Conservation (phyloP, 257 asterid species). For the Rauvolfia tetraphylla region DNA sequence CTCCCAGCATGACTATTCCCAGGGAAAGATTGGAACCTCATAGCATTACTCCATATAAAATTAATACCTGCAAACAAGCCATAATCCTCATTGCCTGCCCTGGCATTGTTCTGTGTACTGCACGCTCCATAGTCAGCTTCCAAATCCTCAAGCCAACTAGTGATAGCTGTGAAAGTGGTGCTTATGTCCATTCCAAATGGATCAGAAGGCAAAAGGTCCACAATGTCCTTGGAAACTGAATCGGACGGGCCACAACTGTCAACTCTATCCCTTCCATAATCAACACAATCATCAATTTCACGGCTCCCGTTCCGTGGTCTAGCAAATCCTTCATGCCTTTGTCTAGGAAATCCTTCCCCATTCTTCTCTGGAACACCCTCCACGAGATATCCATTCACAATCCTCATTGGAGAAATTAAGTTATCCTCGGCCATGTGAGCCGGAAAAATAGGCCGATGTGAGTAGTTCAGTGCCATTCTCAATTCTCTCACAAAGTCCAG, state of each 20-base stretch:
- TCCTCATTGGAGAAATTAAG: slow-evolving; percentile 58
- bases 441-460: slow-evolving; percentile 55
- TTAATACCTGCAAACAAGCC: slow-evolving; percentile 52
- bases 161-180: slow-evolving; percentile 69
- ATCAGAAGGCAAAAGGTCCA: slow-evolving; percentile 77
- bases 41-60: slow-evolving; percentile 49
- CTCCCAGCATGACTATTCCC: slow-evolving; percentile 24
- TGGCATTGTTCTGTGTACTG: slow-evolving; percentile 26
- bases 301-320: slow-evolving; percentile 32
- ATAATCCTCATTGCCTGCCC: slow-evolving; percentile 36
- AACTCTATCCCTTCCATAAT: slow-evolving; percentile 33
- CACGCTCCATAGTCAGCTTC: slow-evolving; percentile 51
- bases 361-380: slow-evolving; percentile 58
- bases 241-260: slow-evolving; percentile 44
- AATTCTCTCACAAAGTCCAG: slow-evolving; percentile 31
- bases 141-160: slow-evolving; percentile 74
- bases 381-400: slow-evolving; percentile 52
- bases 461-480: slow-evolving; percentile 90
- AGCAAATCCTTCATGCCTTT: slow-evolving; percentile 35
- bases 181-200: slow-evolving; percentile 88
- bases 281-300: slow-evolving; percentile 39
- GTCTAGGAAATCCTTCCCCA: slow-evolving; percentile 42
- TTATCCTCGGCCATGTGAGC: slow-evolving; percentile 59
- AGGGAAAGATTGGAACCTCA: slow-evolving; percentile 41
- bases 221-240: slow-evolving; percentile 41